phyloP scores from a whole-genome alignment of 495 filamentous ascomycete genomes.

The Penicillium robsamsonii region DNA sequence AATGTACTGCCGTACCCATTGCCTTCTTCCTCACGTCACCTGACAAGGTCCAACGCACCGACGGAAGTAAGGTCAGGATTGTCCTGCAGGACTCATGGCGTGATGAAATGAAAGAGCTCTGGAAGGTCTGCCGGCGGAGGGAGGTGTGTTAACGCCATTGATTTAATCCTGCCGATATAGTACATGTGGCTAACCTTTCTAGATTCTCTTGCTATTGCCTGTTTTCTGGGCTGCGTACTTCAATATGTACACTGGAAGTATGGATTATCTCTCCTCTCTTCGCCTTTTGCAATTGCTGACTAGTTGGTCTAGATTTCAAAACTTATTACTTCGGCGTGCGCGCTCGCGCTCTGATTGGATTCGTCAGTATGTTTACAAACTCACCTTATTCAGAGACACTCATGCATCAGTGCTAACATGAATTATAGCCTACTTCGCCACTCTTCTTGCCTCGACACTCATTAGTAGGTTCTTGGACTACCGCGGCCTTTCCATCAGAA shows the following conservation, averaged over 20 bases:
- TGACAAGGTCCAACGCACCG: slow-evolving; percentile 52
- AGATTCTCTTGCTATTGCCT: slow-evolving; percentile 35
- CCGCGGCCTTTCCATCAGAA: slow-evolving; percentile 33
- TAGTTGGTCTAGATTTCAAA: slow-evolving; percentile 25
- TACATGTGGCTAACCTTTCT: neutral
- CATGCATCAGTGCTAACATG: neutral
- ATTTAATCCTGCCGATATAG: neutral
- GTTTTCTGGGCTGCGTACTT: slow-evolving; percentile 44
- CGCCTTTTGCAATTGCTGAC: slow-evolving; percentile 8
- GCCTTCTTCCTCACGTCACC: slow-evolving; percentile 55
- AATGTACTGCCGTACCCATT: slow-evolving; percentile 53
- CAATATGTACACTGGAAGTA: slow-evolving; percentile 37
- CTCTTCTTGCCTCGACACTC: slow-evolving; percentile 34
- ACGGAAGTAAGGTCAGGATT: slow-evolving; percentile 52
- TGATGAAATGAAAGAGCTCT: slow-evolving; percentile 32
- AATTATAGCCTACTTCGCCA: slow-evolving; percentile 29
- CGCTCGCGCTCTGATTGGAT: slow-evolving; percentile 38
- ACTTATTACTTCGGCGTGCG: slow-evolving; percentile 41
- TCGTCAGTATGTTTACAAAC: slow-evolving; percentile 27
- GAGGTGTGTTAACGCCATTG: slow-evolving; percentile 18
- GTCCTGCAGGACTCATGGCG: slow-evolving; percentile 44
- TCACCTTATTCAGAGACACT: neutral
- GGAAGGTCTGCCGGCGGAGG: slow-evolving; percentile 26
- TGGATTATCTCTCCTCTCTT: neutral
- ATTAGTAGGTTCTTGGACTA: slow-evolving; percentile 47